Percentiles rank a stretch among this genome's conserved stretches.
Conservation (phyloP, 2,329 filamentous ascomycete genomes). For the Aspergillus japonicus region DNA sequence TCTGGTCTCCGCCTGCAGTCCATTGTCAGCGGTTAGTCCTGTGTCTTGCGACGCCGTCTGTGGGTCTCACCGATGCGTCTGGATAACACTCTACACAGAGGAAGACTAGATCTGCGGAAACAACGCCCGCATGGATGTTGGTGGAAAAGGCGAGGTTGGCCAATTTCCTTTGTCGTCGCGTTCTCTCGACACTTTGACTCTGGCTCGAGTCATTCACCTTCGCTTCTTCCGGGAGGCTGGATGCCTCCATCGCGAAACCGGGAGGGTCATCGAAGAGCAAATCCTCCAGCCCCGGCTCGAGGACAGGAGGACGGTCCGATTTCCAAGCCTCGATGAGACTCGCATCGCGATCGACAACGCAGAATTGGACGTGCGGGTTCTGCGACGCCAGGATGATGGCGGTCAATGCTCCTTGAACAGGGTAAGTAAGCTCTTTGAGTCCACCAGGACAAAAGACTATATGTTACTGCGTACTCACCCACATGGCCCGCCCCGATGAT, state of each 20-base stretch:
- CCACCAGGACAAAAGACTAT: not conserved
- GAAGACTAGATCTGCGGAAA: conserved; percentile 20
- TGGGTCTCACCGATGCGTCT: not conserved
- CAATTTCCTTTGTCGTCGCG: conserved; percentile 10
- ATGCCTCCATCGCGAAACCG: not conserved
- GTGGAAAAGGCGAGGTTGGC: conserved; percentile 22
- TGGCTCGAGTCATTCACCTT: not conserved
- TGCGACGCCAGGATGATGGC: conserved; percentile 26
- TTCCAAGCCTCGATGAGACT: conserved; percentile 28
- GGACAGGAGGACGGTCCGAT: conserved; percentile 25
- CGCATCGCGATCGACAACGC: conserved; percentile 26
- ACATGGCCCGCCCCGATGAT: conserved; percentile 23
- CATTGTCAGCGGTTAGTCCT: not conserved
- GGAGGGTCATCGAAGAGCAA: conserved; percentile 19
- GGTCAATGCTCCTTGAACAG: conserved; percentile 20
- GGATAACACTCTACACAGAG: conserved; percentile 13
- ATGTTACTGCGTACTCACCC: conserved; percentile 13
- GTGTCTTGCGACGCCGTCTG: not conserved
- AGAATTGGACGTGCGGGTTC: conserved; percentile 28
- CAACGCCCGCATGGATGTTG: conserved; percentile 16
- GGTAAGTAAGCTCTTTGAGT: not conserved
- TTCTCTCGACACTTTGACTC: not conserved
- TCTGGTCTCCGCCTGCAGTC: not conserved
- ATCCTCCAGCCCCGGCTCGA: conserved; percentile 28
- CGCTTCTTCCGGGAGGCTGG: not conserved